Evolutionary conservation across 78 protist genomes (phyloP).

Genomic region (Acrasis kona): DNA sequence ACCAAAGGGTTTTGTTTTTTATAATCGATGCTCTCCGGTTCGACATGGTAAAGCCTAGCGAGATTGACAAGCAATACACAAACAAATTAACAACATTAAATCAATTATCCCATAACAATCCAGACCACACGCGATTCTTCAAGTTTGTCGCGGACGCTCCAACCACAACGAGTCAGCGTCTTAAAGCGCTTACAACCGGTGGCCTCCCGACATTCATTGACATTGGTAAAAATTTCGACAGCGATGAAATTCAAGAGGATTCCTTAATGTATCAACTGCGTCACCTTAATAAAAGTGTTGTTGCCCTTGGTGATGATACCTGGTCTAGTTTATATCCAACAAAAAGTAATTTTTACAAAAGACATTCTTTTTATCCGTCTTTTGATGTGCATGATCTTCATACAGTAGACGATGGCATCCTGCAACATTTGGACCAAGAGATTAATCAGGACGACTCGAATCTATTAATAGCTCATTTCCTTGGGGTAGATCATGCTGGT

Average conservation of each 20-base stretch:
- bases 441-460: slow-evolving; percentile 32
- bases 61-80: no score
- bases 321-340: slow-evolving; percentile 78
- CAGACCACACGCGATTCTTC: no score
- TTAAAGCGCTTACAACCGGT: slow-evolving; percentile 72
- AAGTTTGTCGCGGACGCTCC: slow-evolving; percentile 84
- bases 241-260: slow-evolving; percentile 67
- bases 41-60: no score
- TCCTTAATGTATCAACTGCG: slow-evolving; percentile 55
- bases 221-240: slow-evolving; percentile 48
- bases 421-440: slow-evolving; percentile 28
- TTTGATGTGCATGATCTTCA: slow-evolving; percentile 84
- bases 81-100: no score
- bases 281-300: slow-evolving; percentile 7
- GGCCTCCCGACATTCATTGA: slow-evolving; percentile 90
- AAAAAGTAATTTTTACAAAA: neutral
- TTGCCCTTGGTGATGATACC: slow-evolving; percentile 90
- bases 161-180: slow-evolving; percentile 89
- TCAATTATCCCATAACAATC: no score
- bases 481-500: slow-evolving; percentile 96
- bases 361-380: slow-evolving; percentile 45
- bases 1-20: neutral
- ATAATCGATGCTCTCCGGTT: neutral
- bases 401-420: slow-evolving; percentile 83
- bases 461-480: slow-evolving; percentile 72